Conservation (phyloP, 1,139 yeast species). For the Candida frijolesensis region DNA sequence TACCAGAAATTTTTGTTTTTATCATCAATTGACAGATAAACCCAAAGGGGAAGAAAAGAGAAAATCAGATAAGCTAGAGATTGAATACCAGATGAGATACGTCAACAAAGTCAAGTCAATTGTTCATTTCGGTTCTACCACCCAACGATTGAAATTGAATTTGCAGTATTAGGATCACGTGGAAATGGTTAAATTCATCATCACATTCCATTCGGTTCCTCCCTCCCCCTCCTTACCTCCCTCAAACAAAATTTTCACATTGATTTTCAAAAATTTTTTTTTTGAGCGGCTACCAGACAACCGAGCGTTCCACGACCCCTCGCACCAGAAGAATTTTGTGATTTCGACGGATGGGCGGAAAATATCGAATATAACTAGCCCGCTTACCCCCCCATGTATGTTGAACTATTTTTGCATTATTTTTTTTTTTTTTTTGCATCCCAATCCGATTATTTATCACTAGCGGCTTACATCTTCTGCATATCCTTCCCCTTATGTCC, state of each 20-base stretch:
- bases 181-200: no score
- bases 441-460: neutral
- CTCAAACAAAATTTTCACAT: neutral
- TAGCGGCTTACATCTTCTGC: neutral
- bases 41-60: neutral
- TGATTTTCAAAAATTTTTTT: neutral
- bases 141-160: neutral
- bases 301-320: neutral
- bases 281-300: neutral
- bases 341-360: neutral
- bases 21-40: neutral
- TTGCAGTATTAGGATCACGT: neutral
- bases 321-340: neutral
- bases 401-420: neutral
- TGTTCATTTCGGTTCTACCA: neutral
- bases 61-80: neutral
- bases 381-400: neutral
- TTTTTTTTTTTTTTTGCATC: neutral
- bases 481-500: neutral
- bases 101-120: neutral
- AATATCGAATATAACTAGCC: neutral
- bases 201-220: neutral
- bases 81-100: neutral
- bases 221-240: neutral
- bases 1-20: conserved; percentile 17